These are phyloP conservation scores for Debaryomycetaceae sp. DNA, from an alignment of 1,139 yeast genomes.

Conservation along the genomic window DNA sequence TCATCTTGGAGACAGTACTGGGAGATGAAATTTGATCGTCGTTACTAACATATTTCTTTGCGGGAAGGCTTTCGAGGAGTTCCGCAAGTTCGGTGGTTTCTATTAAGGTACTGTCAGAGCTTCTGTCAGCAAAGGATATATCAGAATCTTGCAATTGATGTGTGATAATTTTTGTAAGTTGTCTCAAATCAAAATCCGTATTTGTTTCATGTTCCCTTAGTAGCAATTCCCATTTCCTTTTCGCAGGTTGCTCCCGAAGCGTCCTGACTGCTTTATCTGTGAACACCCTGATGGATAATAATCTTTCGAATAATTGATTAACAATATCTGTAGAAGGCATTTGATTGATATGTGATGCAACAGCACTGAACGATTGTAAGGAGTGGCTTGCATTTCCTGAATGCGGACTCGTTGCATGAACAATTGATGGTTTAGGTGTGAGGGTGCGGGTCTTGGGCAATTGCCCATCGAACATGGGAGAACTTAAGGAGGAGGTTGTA, in stretches of 20 bases:
- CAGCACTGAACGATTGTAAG: constrained; percentile 32
- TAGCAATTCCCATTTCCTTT: constrained; percentile 46
- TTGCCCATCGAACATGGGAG: neutral
- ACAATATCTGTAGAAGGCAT: constrained; percentile 38
- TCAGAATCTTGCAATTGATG: neutral
- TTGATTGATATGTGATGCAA: constrained; percentile 27
- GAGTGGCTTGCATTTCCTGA: constrained; percentile 10
- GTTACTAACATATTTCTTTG: neutral
- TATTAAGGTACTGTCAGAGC: neutral
- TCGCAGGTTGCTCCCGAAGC: constrained; percentile 29
- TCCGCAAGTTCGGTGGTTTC: neutral
- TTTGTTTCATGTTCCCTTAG: constrained; percentile 41
- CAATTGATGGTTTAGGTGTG: neutral
- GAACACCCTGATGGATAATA: constrained; percentile 37
- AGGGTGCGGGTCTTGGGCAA: neutral
- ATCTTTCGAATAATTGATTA: constrained; percentile 35
- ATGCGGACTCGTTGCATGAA: neutral
- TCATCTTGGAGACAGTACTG: neutral
- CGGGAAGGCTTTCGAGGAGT: neutral
- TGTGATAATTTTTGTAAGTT: constrained; percentile 4
- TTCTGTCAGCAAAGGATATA: neutral
- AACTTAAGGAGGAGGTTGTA: neutral
- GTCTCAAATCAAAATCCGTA: constrained; percentile 30
- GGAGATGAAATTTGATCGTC: neutral
- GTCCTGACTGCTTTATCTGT: constrained; percentile 31